Percentiles rank a stretch among this genome's conserved stretches.
Evolutionary conservation across 2,329 filamentous ascomycete species (phyloP).

Genomic region (Penicillium sp.): DNA sequence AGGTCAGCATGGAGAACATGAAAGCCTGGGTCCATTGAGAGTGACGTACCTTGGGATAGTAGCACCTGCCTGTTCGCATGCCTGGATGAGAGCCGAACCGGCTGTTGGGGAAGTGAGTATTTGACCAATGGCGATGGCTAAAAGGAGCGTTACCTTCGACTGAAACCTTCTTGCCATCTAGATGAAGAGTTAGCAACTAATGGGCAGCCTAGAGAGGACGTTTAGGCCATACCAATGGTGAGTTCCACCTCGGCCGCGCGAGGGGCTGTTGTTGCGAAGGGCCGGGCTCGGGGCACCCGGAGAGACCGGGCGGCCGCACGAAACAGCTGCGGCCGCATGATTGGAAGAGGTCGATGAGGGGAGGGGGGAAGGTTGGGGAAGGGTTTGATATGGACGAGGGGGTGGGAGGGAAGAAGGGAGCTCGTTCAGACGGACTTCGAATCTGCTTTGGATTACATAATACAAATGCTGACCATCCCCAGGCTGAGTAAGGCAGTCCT

Average conservation of each 20-base stretch:
- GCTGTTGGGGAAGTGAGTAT: conserved; percentile 56
- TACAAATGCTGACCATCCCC: conserved; percentile 28
- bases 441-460: conserved; percentile 33
- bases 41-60: conserved; percentile 74
- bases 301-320: conserved; percentile 61
- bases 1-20: conserved; percentile 32
- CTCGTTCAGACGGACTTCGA: conserved; percentile 26
- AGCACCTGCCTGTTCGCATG: conserved; percentile 94
- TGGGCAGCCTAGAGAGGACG: conserved; percentile 55
- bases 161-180: conserved; percentile 97
- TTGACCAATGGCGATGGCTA: conserved; percentile 5
- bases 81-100: conserved; percentile 95
- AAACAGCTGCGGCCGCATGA: conserved; percentile 65
- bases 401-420: conserved; percentile 24
- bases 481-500: conserved; percentile 22
- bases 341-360: conserved; percentile 33
- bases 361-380: conserved; percentile 16
- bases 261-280: conserved; percentile 77
- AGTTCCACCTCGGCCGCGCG: conserved; percentile 92
- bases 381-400: conserved; percentile 11
- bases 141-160: conserved; percentile 72
- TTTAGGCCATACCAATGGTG: conserved; percentile 71
- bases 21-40: background rate
- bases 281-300: conserved; percentile 59
- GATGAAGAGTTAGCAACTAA: conserved; percentile 33